A percentile compares a stretch with the other conserved stretches of the same genome.
Evolutionary conservation across 257 asterid genomes (phyloP).

Genomic region (Fraxinus cuspidata): DNA sequence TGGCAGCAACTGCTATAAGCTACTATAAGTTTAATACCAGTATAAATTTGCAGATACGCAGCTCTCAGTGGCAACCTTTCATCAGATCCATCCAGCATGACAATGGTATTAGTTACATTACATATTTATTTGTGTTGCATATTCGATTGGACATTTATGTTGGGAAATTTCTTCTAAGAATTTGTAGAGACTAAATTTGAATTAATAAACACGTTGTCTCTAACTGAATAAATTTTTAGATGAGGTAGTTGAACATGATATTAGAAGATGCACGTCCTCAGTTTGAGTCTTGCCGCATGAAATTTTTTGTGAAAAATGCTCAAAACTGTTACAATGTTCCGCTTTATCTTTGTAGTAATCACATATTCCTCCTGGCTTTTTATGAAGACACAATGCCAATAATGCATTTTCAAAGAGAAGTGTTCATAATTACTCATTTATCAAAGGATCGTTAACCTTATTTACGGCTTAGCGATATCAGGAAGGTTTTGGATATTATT

Average conservation of each 20-base stretch:
- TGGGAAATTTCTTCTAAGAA: not conserved
- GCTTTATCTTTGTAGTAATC: not conserved
- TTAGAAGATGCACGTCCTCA: not conserved
- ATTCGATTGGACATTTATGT: not conserved
- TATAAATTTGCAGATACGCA: slow-evolving; percentile 59
- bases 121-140: not conserved
- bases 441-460: not conserved
- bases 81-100: slow-evolving; percentile 27
- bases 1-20: not conserved
- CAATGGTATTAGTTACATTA: slow-evolving; percentile 37
- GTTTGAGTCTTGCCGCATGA: not conserved
- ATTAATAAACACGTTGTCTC: not conserved
- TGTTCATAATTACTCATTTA: not conserved
- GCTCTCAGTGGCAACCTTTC: slow-evolving; percentile 67
- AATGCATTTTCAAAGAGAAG: not conserved
- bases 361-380: not conserved
- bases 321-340: not conserved
- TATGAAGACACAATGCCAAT: not conserved
- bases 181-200: not conserved
- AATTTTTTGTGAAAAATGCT: not conserved
- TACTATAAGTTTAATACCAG: not conserved
- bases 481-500: not conserved
- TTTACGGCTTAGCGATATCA: not conserved
- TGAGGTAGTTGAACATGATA: not conserved
- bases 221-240: not conserved